Evolutionary conservation across 352 stramenopile species (phyloP), one percentile per base, ranked within the genome.

Genomic region (Globisporangium megalacanthum): DNA sequence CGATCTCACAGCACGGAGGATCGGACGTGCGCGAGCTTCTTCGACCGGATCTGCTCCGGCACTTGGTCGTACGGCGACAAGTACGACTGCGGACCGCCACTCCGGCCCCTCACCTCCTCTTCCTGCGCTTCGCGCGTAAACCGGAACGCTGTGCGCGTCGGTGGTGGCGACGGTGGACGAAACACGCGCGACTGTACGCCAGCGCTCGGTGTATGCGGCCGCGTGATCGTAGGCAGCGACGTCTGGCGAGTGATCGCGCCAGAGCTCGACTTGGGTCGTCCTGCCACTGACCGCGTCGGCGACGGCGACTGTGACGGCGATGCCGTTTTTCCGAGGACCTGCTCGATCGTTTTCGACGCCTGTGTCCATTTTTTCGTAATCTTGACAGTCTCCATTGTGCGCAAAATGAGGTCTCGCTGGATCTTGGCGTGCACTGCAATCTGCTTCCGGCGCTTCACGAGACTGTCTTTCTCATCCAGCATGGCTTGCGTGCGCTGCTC

Each of bases 311-410:
- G 72, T 0, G 75, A 84, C 2, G 56, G 64, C 0, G 73, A 76
- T 0, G 61, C 56, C 0, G 70, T 68, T 20, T 77, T 72, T 22
- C 68, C 70, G 1, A 92, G 79, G 41, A 91, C 81, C 41, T 89
- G 75, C 56, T 83, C 78, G 37, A 93, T 89, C 10, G 75, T 88
- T 56, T 89, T 89, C 39, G 77, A 86, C 11, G 83, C 80, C 62
- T 90, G 68, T 50, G 72, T 77, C 83, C 83, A 93, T 54, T 91
- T 89, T 59, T 93, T 93, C n/a, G 83, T 93, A 68, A 90, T 87
- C 65, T 89, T 92, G 61, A 90, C 83, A 35, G 82, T 79, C 60
- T 96, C 86, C 83, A 97, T 96, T 3, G 87, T 92, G 39, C 79
- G 69, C 65, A 95, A 75, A 58, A 97, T 95, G 11, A 84, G 33